Percentiles rank a stretch among this genome's conserved stretches.
Evolutionary conservation across 306 rosid genomes (phyloP).

Genomic region (Luffa aegyptiaca): DNA sequence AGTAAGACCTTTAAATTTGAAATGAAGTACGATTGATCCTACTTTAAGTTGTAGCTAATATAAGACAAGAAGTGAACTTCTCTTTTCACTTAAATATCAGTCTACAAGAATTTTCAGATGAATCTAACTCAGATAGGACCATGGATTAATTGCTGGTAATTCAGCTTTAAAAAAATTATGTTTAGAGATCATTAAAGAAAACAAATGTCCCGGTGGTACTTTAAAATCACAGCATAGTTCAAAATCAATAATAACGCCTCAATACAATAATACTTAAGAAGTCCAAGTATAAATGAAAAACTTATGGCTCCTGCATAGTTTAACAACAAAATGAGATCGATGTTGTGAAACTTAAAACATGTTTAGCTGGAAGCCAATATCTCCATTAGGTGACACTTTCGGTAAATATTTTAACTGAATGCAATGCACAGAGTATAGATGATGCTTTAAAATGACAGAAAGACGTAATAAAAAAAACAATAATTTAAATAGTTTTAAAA

Average conservation of each 20-base stretch:
- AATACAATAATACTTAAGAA: neutral
- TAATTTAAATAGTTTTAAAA: neutral
- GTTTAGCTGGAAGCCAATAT: neutral
- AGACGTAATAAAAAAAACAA: neutral
- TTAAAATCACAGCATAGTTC: neutral
- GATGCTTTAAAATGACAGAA: neutral
- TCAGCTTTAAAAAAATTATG: neutral
- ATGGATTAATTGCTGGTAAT: neutral
- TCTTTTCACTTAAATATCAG: neutral
- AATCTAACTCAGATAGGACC: slow-evolving; percentile 3
- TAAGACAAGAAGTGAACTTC: neutral
- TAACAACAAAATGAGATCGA: neutral
- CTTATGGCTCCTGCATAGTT: neutral
- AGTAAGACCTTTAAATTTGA: neutral
- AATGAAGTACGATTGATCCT: neutral
- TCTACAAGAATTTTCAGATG: neutral
- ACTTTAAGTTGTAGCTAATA: neutral
- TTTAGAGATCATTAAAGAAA: neutral
- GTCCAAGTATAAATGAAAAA: neutral
- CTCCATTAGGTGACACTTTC: neutral
- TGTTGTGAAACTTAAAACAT: neutral
- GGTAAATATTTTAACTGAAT: neutral
- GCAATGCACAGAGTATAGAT: neutral
- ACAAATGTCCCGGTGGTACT: neutral
- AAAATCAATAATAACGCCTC: neutral